Evolutionary conservation across 768 basidiomycete species (phyloP).

Genomic region (Mycena leptocephala): DNA sequence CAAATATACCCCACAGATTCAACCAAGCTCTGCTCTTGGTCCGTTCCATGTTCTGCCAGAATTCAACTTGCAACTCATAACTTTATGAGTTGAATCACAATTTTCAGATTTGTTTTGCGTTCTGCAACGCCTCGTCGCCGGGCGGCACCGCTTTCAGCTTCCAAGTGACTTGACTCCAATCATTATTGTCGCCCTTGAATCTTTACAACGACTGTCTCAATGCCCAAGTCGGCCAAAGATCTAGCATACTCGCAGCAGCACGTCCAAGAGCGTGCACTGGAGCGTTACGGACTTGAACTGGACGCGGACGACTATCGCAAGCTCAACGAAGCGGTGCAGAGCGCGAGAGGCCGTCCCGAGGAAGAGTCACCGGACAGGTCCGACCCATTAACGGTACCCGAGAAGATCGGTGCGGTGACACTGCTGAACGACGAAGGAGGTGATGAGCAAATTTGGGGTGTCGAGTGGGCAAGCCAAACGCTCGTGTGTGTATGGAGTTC

Average conservation of each 20-base stretch:
- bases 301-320: conserved; percentile 23
- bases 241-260: conserved; percentile 32
- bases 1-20: not conserved
- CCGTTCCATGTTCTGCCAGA: too few relatives aligned
- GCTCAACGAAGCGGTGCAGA: conserved; percentile 27
- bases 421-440: conserved; percentile 34
- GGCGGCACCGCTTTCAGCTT: not conserved
- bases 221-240: conserved; percentile 35
- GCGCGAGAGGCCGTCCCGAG: not conserved
- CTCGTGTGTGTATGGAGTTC: conserved; percentile 33
- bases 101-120: too few relatives aligned
- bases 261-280: conserved; percentile 30
- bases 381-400: not conserved
- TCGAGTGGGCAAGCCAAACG: conserved; percentile 20
- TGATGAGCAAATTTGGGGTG: conserved; percentile 36
- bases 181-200: not conserved
- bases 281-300: conserved; percentile 30
- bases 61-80: too few relatives aligned
- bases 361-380: too few relatives aligned
- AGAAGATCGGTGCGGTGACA: not conserved
- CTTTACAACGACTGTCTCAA: not conserved
- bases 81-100: too few relatives aligned
- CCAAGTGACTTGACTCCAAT: not conserved
- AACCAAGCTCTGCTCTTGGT: too few relatives aligned
- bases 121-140: too few relatives aligned